Evolutionary conservation across 768 basidiomycete genomes (phyloP).

Genomic region (Amanita brunnescens): DNA sequence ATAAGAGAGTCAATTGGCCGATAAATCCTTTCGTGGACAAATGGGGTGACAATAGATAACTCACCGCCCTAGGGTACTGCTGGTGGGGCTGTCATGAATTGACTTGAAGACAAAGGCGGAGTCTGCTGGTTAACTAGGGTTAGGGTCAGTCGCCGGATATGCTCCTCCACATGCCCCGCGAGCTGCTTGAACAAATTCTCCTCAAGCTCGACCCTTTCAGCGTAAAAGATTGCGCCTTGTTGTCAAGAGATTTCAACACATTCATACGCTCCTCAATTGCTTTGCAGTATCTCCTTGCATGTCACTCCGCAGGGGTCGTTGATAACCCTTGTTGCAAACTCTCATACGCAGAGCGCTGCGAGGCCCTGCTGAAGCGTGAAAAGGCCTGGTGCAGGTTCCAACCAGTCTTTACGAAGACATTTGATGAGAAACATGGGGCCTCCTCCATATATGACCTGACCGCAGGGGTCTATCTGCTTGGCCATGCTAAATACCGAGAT

Average conservation of each 20-base stretch:
- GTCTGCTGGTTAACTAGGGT: too few relatives aligned
- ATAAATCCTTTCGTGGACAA: too few relatives aligned
- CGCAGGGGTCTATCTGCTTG: slow-evolving; percentile 32
- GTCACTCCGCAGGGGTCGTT: slow-evolving; percentile 17
- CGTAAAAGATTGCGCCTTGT: slow-evolving; percentile 16
- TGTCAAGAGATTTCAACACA: slow-evolving; percentile 15
- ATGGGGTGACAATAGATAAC: too few relatives aligned
- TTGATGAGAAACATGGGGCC: slow-evolving; percentile 20
- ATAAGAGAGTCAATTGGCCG: too few relatives aligned
- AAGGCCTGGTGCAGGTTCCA: slow-evolving; percentile 22
- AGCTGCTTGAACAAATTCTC: slow-evolving; percentile 24
- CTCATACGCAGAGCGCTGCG: slow-evolving; percentile 19
- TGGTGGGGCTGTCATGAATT: too few relatives aligned
- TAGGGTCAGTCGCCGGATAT: not conserved
- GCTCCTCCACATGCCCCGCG: slow-evolving; percentile 9
- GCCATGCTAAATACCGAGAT: slow-evolving; percentile 17
- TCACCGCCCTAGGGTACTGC: too few relatives aligned
- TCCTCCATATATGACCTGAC: slow-evolving; percentile 36
- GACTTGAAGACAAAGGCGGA: too few relatives aligned
- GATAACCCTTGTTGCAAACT: slow-evolving; percentile 21
- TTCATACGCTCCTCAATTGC: slow-evolving; percentile 19
- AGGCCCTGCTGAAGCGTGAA: slow-evolving; percentile 17
- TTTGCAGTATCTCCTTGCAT: slow-evolving; percentile 25
- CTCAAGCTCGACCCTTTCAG: slow-evolving; percentile 17
- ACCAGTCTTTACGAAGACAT: slow-evolving; percentile 16